Evolutionary conservation across 2,329 filamentous ascomycete genomes (phyloP).

Genomic region (Lachnum nothofagi): DNA sequence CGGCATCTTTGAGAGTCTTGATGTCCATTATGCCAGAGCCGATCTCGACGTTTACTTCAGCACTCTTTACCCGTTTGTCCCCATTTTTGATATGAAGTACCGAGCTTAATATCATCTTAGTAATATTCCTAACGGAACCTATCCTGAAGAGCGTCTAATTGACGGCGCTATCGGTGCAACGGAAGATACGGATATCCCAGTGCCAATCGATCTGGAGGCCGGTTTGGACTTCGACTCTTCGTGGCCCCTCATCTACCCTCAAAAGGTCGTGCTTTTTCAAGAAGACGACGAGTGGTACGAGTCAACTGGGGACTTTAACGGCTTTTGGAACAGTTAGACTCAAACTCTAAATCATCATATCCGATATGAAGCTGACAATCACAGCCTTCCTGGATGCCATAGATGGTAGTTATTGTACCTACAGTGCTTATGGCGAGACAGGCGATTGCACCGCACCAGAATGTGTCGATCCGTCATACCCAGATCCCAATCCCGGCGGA

Average conservation of each 20-base stretch:
- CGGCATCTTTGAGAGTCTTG: slow-evolving; percentile 42
- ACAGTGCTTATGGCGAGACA: slow-evolving; percentile 44
- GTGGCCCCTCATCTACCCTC: slow-evolving; percentile 45
- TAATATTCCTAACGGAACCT: slow-evolving; percentile 38
- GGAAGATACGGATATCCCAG: slow-evolving; percentile 18
- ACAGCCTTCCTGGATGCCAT: slow-evolving; percentile 46
- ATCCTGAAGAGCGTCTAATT: slow-evolving; percentile 36
- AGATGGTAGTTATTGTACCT: slow-evolving; percentile 45
- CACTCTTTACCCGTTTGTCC: slow-evolving; percentile 29
- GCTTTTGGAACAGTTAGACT: slow-evolving; percentile 45
- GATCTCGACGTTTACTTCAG: slow-evolving; percentile 41
- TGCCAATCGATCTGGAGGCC: slow-evolving; percentile 33
- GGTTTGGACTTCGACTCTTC: slow-evolving; percentile 43
- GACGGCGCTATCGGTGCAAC: slow-evolving; percentile 37
- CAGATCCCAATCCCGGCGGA: slow-evolving; percentile 42
- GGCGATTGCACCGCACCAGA: slow-evolving; percentile 40
- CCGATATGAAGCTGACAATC: slow-evolving; percentile 35
- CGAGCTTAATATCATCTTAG: slow-evolving; percentile 8
- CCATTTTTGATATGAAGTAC: background rate
- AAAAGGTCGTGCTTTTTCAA: slow-evolving; percentile 44
- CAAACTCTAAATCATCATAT: slow-evolving; percentile 34
- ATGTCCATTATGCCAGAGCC: slow-evolving; percentile 42
- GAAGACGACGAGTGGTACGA: slow-evolving; percentile 28
- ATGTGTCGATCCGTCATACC: slow-evolving; percentile 46
- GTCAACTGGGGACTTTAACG: slow-evolving; percentile 17